Evolutionary conservation across 176 grass and related monocot genomes (phyloP).

Genomic region (Tillandsia leiboldiana): DNA sequence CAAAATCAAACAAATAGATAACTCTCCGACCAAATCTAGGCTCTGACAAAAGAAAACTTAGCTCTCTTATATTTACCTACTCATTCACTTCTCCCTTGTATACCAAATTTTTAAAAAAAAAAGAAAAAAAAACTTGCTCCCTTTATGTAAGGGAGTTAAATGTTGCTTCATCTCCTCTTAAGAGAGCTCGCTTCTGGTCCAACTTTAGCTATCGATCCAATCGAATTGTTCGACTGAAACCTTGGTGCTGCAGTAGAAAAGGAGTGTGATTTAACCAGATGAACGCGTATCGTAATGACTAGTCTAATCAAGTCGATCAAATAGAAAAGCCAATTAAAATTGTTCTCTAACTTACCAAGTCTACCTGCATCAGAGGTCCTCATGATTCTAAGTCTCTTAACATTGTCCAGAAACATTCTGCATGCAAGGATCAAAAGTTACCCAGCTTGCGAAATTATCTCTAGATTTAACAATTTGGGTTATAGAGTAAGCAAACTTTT

Average conservation of each 20-base stretch:
- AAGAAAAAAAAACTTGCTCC: background rate
- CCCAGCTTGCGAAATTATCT: background rate
- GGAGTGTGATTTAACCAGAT: background rate
- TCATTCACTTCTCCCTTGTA: no score
- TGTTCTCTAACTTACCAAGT: conserved; percentile 30
- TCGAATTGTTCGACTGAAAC: conserved; percentile 20
- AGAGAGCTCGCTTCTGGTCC: background rate
- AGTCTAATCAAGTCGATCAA: background rate
- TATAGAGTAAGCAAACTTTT: background rate
- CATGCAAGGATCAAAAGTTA: background rate
- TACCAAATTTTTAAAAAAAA: no score
- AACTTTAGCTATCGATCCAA: conserved; percentile 6
- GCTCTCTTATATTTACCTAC: no score
- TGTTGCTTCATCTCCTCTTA: background rate
- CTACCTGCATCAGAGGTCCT: conserved; percentile 42
- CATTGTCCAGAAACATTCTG: conserved; percentile 63
- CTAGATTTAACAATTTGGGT: background rate
- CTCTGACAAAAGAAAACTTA: background rate
- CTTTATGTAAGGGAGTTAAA: background rate
- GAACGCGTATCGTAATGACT: background rate
- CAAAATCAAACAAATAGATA: background rate
- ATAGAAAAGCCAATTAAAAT: background rate
- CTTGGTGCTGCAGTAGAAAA: conserved; percentile 10
- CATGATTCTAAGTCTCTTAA: conserved; percentile 75
- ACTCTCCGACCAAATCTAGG: background rate